Evolutionary conservation across 2,329 filamentous ascomycete species (phyloP).

Genomic region (Xylaria multiplex): DNA sequence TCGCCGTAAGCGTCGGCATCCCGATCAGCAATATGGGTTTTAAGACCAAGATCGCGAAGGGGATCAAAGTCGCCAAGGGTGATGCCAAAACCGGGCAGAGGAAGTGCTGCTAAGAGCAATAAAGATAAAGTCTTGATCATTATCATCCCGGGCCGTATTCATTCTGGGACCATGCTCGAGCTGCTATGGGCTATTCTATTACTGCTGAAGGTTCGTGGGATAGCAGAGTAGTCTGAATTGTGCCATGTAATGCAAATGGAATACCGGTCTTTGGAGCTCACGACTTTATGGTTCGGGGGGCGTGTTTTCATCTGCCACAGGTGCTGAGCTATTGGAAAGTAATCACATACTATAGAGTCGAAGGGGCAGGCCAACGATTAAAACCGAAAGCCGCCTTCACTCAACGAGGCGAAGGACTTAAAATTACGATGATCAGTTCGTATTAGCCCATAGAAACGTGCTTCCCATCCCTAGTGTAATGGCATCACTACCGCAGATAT

Average conservation of each 20-base stretch:
- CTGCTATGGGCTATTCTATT: constrained; percentile 16
- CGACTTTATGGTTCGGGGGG: neutral
- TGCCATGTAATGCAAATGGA: neutral
- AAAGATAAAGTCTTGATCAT: constrained; percentile 10
- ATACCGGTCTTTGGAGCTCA: neutral
- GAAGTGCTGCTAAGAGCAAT: constrained; percentile 21
- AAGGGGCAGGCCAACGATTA: neutral
- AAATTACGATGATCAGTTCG: constrained; percentile 8
- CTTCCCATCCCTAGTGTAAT: neutral
- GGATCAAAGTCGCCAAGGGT: constrained; percentile 2
- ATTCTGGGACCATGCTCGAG: constrained; percentile 8
- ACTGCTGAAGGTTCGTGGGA: neutral
- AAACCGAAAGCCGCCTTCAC: constrained; percentile 1
- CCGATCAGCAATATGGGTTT: neutral
- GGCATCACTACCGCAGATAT: constrained; percentile 1
- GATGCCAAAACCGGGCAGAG: neutral
- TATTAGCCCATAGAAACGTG: neutral
- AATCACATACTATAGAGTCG: neutral
- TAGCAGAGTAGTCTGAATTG: neutral
- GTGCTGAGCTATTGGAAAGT: constrained; percentile 4
- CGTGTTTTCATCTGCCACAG: neutral
- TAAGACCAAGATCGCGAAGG: neutral
- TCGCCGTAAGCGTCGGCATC: neutral
- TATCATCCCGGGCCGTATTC: constrained; percentile 22
- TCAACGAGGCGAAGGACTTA: neutral